Base-by-base conservation (phyloP, 306 rosid species). In the Prunus salicina region DNA sequence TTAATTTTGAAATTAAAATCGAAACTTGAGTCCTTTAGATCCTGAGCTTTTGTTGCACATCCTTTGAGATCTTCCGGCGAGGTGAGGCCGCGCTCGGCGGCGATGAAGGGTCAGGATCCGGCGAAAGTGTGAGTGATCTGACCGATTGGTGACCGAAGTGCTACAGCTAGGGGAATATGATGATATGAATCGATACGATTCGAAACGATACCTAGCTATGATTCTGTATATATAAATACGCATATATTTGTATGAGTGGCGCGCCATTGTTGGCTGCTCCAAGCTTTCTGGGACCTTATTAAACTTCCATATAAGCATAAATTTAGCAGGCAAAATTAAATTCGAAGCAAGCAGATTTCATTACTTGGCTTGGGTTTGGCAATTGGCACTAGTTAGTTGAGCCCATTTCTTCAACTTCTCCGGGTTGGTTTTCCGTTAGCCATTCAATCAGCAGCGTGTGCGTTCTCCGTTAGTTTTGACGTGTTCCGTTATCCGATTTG, bases 201-300 rank as follows among this genome's bases (percentile, higher is more conserved):
- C 0, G 41, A 34, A 24, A 49, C 41, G 45, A 24, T 34, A 18
- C 38, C 34, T 78, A 76, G 75, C 64, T 69, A 60, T 43, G 22
- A 45, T 50, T 72, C 76, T 81, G 80, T 75, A 60, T 61, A 64
- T 69, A 79, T 73, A 76, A 84, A 58, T 56, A 78, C 76, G 73
- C 63, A 72, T 20, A 68, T 68, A 67, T 71, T 47, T 63, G 49
- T 43, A 79, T 77, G 68, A 27, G 64, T 72, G 78, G 83, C 81
- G 80, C 65, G 88, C 87, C 82, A 62, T 85, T 80, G 61, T 85
- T 78, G 93, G 85, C 81, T 60, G 62, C 64, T 72, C 74, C 64
- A 72, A 77, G 88, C 84, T 79, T 75, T 75, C 64, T 71, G 72
- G 84, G 81, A 76, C 88, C 63, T 66, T 56, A 76, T 64, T 76